Evolutionary conservation across 345 rosid species (phyloP), one percentile per base, ranked within the genome.

Genomic region (Salix udensis): DNA sequence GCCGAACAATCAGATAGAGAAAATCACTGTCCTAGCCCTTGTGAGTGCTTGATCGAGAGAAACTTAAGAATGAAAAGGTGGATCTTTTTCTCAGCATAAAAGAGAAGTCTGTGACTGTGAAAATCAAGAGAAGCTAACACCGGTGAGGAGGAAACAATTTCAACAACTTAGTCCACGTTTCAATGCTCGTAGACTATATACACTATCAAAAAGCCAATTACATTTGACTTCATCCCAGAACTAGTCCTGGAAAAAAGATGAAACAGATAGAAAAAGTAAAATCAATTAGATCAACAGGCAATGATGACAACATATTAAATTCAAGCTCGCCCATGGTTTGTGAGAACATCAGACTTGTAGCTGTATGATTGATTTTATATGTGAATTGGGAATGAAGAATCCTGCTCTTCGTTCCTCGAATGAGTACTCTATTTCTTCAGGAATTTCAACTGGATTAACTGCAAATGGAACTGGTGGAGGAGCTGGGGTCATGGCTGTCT

Each of bases 331-430:
- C 58, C 21, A 60, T 60, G 23, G 15, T 31, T 53, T 19, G 28
- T 19, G 28, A 24, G 62, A 28, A 28, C 15, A 55, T 79, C 65
- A 64, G 39, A 73, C 77, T 28, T 44, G 12, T 58, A 23, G 64
- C 4, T 58, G 77, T 68, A 79, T 62, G 8, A 28, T 26, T 26
- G 82, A 79, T 85, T 87, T 77, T 24, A 87, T 69, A 44, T 81
- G 82, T 23, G 82, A 42, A 50, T 65, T 76, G 10, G 91, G 89
- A 80, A 88, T 82, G 82, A 88, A 76, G 72, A 87, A 91, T 42
- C 97, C 98, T 24, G 92, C 92, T 82, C 97, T 88, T 84, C 86
- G 83, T 86, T 96, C 99, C 84, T 96, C 97, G 14, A 93, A 96
- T 4, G 98, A 93, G 75, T 91, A 91, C 66, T 93, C 99, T 14